Evolutionary conservation across 768 basidiomycete species (phyloP), one percentile per base, ranked within the genome.

Genomic region (Boletus pseudo-olivaceus): DNA sequence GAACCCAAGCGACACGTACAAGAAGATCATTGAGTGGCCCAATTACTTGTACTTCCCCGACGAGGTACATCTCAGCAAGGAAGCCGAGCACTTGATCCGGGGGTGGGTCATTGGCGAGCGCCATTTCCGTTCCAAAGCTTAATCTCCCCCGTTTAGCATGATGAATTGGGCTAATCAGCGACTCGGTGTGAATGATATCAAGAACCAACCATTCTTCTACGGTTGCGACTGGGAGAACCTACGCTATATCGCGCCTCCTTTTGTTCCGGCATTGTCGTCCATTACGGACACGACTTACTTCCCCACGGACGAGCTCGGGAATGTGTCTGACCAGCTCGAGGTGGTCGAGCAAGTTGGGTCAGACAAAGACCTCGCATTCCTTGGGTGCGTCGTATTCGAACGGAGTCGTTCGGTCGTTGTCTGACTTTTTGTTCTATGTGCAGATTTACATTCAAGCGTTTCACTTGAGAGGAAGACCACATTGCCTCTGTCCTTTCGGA

Each of bases 21-120:
- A 93, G 68, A 98, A 98, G 76, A 98, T 99, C 65, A 87, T 98
- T 56, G 90, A 96, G 54, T 99, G 96, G 96, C 82, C 84, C 40
- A 83, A 83, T 57, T 93, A 95, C 68, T 79, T 99, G 46, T 85
- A 79, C 67, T 94, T 99, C 76, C 96, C 96, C 0, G 93, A 97
- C 62, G 95, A 99, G 64, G 89, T 98, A 1, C 91, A 89, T 67
- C 85, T 99, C 57, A 95, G 91, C 52, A 80, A 84, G 46, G 96
- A 98, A 73, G 89, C 91, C 0, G 93, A 96, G 66, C 87, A 96
- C 69, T 73, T 99, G 63, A 87, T 99, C 65, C 78, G 87, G 62
- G 77, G 86, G 93, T 94, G 54, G 45, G 83, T 68, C 23, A 19
- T 51, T 44, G 34, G 42, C 37, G 37, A 39, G 17, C 37, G 15